Base-by-base conservation (phyloP, 2,329 filamentous ascomycete species). In the Didymella sp. region DNA sequence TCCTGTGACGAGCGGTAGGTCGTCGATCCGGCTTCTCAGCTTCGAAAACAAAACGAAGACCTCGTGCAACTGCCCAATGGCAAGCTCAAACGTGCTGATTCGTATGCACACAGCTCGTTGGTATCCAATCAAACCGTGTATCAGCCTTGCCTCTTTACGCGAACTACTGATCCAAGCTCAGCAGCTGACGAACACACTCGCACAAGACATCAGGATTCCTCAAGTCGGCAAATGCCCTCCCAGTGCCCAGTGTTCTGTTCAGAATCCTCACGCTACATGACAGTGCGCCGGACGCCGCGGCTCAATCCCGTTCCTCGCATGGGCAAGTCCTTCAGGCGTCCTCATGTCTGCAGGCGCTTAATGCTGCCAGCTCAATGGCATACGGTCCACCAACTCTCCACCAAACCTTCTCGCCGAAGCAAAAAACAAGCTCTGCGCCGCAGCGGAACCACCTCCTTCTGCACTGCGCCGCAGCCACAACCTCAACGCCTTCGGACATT, bases 101-200 rank as follows among this genome's bases (percentile, higher is more conserved):
- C 37, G 24, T 17, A 21, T 52, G 25, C 38, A 25, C n/a, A 27
- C 30, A n/a, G 19, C 19, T 49, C 7, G 33, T 19, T 49, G 54
- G 37, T 48, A 52, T n/a, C 54, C 54, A 57, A 52, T 57, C 49
- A 49, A 13, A n/a, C 22, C 8, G 8, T 12, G 11, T 21, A 57
- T 21, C 54, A 57, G 43, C 47, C 37, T 57, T 48, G 48, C 54
- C 54, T 52, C 54, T 30, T 24, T n/a, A 40, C 31, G 54, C 48
- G 43, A 57, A 57, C 54, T 33, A 42, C 30, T 57, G 54, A 51
- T 43, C 54, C 38, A 57, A 57, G 54, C 54, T 57, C 54, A 48
- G 19, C 30, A 45, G 54, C 54, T 51, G 48, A 51, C 38, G 30
- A 51, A 4, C 19, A 31, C 38, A 31, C 37, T 24, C 43, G 22